phyloP scores from a whole-genome alignment of 2,329 filamentous ascomycete species.

The Xylariaceae sp. region DNA sequence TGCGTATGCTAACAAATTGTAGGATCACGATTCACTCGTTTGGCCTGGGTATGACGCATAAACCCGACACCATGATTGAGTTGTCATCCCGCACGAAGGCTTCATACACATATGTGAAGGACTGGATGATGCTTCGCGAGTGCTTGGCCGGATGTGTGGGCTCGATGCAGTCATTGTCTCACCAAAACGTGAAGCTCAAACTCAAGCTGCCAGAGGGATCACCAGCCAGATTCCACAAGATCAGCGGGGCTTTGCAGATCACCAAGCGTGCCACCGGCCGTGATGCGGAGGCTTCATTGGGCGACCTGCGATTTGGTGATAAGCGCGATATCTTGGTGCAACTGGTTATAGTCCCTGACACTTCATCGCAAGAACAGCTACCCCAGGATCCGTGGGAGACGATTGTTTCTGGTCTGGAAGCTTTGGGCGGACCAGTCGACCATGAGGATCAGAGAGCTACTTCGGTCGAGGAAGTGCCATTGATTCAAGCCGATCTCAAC shows the following conservation, averaged over 20 bases:
- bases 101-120: slow-evolving; percentile 96
- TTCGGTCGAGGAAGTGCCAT: slow-evolving; percentile 89
- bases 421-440: slow-evolving; percentile 81
- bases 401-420: slow-evolving; percentile 91
- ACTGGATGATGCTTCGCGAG: slow-evolving; percentile 99
- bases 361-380: slow-evolving; percentile 72
- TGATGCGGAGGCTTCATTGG: slow-evolving; percentile 87
- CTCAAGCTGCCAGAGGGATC: slow-evolving; percentile 92
- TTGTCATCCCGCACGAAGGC: slow-evolving; percentile 93
- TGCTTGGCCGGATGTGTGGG: slow-evolving; percentile 92
- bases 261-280: slow-evolving; percentile 93
- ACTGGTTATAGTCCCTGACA: slow-evolving; percentile 86
- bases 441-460: slow-evolving; percentile 77
- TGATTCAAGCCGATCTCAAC: slow-evolving; percentile 90
- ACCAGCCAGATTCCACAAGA: slow-evolving; percentile 97
- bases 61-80: slow-evolving; percentile 98
- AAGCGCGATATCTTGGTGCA: slow-evolving; percentile 93
- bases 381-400: slow-evolving; percentile 97
- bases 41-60: slow-evolving; percentile 92
- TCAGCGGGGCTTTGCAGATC: slow-evolving; percentile 91
- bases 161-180: slow-evolving; percentile 87
- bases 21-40: slow-evolving; percentile 96
- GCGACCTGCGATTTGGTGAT: slow-evolving; percentile 91
- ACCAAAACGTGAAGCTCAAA: slow-evolving; percentile 96
- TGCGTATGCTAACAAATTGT: slow-evolving; percentile 20